Evolutionary conservation across 257 asterid species (phyloP), one percentile per base, ranked within the genome.

Genomic region (Anisodus tanguticus): DNA sequence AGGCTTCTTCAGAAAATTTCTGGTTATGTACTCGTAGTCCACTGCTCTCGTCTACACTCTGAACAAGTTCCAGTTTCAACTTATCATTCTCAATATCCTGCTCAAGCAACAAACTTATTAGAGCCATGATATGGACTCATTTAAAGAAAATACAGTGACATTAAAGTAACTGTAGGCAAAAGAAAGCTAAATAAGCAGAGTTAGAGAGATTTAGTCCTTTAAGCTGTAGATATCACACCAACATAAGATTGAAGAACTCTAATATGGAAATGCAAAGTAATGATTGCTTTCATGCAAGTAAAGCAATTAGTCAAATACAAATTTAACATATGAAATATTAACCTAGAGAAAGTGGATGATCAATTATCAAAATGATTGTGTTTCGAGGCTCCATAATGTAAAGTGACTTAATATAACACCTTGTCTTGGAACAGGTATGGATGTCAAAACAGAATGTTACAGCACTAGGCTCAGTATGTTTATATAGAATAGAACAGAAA

Each of bases 61-160:
- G 97, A 45, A 95, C 92, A 43, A 85, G 96, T 88, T 94, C 98
- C 58, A 92, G 85, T 89, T 94, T 97, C 83, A 95, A 85, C 83
- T 91, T 92, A 88, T 94, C 98, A 84, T 91, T 93, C 85, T 97
- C 99, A n/a, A 92, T 84, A 87, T 91, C 98, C 99, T 97, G 91
- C 80, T 79, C 85, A 85, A 78, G 70, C 83, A 83, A 77, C 80
- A 74, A 79, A 55, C 86, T 43, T 31, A 17, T 68, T 35, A 49
- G 80, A 82, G 84, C 62, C 35, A 57, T 71, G 47, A 43, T 58
- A 76, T 68, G 47, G 45, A 84, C 47, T 43, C 70, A 78, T 22
- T 37, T 79, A 84, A 79, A 72, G 41, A 49, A 69, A 74, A 74
- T 74, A 43, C 81, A 47, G 43, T 12, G 19, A 22, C 19, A 9